These are phyloP conservation scores for Solanum hybrid DNA, from an alignment of 305 asterid species.

Conservation along the genomic window DNA sequence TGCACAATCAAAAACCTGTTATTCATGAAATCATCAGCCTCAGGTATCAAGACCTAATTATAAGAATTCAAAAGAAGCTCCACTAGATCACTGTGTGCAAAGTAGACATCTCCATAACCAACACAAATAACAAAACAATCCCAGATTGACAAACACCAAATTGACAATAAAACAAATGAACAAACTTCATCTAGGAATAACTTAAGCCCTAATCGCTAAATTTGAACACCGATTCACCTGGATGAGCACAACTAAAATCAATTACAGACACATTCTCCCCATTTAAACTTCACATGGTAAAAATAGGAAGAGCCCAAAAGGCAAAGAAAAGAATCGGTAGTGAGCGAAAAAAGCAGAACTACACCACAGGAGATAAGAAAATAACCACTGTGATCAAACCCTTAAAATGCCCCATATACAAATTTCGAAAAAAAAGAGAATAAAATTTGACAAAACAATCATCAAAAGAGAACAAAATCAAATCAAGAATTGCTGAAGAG, in stretches of 20 bases:
- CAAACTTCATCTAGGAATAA: neutral
- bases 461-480: neutral
- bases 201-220: neutral
- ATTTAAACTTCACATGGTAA: neutral
- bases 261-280: neutral
- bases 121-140: neutral
- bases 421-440: too few relatives aligned
- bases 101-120: neutral
- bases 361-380: neutral
- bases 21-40: constrained; percentile 15
- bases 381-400: neutral
- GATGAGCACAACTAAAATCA: neutral
- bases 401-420: neutral
- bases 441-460: neutral
- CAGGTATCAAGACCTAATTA: neutral
- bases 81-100: neutral
- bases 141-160: neutral
- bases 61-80: neutral
- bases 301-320: neutral
- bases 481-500: neutral
- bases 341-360: neutral
- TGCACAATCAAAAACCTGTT: constrained; percentile 45
- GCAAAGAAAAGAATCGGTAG: neutral
- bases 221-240: neutral
- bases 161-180: neutral